Conservation (phyloP, 345 rosid genomes). For the Boechera divaricarpa region DNA sequence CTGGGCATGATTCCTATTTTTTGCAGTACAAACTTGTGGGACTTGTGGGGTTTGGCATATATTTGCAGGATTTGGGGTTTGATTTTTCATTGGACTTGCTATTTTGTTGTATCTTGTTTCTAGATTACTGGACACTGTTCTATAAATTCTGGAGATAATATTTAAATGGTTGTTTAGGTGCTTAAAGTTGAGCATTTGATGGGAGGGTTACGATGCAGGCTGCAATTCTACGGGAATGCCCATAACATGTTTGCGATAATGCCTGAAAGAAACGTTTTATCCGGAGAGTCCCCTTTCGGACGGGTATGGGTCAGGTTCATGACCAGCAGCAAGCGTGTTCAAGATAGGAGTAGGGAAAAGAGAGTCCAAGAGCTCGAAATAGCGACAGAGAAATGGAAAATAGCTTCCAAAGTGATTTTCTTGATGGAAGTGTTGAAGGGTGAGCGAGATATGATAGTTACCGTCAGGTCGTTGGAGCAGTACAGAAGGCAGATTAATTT, state of each 20-base stretch:
- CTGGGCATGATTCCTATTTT: neutral
- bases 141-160: slow-evolving; percentile 1
- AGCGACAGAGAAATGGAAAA: slow-evolving; percentile 75
- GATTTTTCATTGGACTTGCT: neutral
- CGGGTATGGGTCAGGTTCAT: slow-evolving; percentile 59
- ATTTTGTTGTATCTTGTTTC: slow-evolving; percentile 1
- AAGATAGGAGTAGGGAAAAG: slow-evolving; percentile 73
- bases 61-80: neutral
- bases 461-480: slow-evolving; percentile 59
- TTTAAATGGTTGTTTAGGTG: slow-evolving; percentile 15
- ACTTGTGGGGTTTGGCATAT: neutral
- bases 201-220: neutral
- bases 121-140: neutral
- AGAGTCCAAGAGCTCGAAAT: slow-evolving; percentile 76
- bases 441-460: slow-evolving; percentile 77
- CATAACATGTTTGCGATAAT: slow-evolving; percentile 52
- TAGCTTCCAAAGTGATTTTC: slow-evolving; percentile 60
- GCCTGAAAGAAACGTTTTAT: slow-evolving; percentile 46
- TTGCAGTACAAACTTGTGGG: neutral
- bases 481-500: slow-evolving; percentile 62
- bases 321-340: slow-evolving; percentile 80
- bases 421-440: slow-evolving; percentile 69
- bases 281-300: slow-evolving; percentile 30
- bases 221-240: slow-evolving; percentile 10
- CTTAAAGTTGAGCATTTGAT: slow-evolving; percentile 18